Conservation (phyloP, 129 eudicot genomes). For the Centrapalus pauciflorus region DNA sequence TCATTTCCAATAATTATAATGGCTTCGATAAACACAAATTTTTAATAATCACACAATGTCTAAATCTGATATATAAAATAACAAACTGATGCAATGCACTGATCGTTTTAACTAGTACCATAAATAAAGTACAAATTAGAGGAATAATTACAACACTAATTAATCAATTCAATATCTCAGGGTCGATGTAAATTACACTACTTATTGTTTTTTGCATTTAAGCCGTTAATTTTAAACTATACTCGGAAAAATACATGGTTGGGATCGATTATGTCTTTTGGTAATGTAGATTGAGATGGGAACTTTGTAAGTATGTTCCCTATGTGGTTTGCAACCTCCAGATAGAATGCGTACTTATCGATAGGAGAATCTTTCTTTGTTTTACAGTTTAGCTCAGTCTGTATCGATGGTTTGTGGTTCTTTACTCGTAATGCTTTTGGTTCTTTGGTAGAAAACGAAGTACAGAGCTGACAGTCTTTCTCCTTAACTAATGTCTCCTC, state of each 20-base stretch:
- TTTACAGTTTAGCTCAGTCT: neutral
- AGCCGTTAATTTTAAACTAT: constrained; percentile 1
- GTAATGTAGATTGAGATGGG: constrained; percentile 41
- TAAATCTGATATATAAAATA: too few species aligned
- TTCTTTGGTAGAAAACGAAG: neutral
- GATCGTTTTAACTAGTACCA: too few species aligned
- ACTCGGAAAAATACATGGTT: constrained; percentile 38
- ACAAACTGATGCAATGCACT: too few species aligned
- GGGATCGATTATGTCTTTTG: constrained; percentile 38
- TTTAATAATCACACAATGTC: too few species aligned
- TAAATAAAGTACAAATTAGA: too few species aligned
- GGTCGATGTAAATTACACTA: too few species aligned
- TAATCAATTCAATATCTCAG: too few species aligned
- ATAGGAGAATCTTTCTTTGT: neutral
- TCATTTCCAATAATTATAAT: too few species aligned
- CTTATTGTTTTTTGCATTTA: too few species aligned
- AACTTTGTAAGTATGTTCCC: constrained; percentile 42
- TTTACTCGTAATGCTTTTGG: constrained; percentile 12
- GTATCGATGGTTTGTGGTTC: neutral
- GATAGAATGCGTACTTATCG: constrained; percentile 25
- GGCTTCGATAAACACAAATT: too few species aligned
- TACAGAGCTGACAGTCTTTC: neutral
- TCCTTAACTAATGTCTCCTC: constrained; percentile 6
- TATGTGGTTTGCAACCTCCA: constrained; percentile 54
- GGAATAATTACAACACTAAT: too few species aligned